Evolutionary conservation across 2,329 filamentous ascomycete species (phyloP).

Genomic region (Immersiporthe knoxdaviesiana): DNA sequence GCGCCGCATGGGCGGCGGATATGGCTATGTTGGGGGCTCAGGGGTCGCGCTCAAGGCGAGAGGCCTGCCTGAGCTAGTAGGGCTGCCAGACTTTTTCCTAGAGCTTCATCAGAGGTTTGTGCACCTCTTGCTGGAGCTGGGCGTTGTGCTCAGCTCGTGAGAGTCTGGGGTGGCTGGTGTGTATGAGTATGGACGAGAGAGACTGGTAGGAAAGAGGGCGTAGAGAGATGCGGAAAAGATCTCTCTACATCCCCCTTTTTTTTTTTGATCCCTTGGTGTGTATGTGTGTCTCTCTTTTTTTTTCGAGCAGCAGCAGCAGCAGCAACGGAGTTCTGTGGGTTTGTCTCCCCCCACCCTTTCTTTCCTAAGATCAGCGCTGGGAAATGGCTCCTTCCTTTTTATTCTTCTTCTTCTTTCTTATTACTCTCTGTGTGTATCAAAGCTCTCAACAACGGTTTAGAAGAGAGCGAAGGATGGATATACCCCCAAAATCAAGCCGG

Average conservation of each 20-base stretch:
- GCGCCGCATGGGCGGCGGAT: slow-evolving; percentile 59
- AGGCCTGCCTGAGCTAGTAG: slow-evolving; percentile 67
- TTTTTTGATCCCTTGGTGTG: background rate
- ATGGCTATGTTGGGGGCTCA: slow-evolving; percentile 46
- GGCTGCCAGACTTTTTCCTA: slow-evolving; percentile 69
- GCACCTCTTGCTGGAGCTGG: slow-evolving; percentile 62
- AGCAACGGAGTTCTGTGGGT: background rate
- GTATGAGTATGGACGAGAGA: background rate
- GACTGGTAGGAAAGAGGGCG: background rate
- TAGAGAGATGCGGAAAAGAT: background rate
- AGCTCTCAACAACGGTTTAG: slow-evolving; percentile 3
- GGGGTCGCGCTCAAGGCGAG: slow-evolving; percentile 60
- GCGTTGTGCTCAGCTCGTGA: slow-evolving; percentile 56
- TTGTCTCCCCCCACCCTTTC: background rate
- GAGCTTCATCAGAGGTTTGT: slow-evolving; percentile 68
- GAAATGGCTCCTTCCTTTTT: background rate
- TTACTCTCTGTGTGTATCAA: no score
- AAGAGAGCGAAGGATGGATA: slow-evolving; percentile 3
- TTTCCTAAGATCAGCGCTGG: background rate
- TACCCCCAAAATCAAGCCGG: background rate
- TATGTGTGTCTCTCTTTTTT: background rate
- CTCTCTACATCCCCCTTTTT: background rate
- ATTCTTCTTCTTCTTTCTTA: no score
- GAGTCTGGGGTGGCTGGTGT: background rate
- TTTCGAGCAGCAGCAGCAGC: background rate